These are phyloP conservation scores for Raffaelea ambrosiae DNA, from an alignment of 2,329 filamentous ascomycete genomes.

Conservation along the genomic window DNA sequence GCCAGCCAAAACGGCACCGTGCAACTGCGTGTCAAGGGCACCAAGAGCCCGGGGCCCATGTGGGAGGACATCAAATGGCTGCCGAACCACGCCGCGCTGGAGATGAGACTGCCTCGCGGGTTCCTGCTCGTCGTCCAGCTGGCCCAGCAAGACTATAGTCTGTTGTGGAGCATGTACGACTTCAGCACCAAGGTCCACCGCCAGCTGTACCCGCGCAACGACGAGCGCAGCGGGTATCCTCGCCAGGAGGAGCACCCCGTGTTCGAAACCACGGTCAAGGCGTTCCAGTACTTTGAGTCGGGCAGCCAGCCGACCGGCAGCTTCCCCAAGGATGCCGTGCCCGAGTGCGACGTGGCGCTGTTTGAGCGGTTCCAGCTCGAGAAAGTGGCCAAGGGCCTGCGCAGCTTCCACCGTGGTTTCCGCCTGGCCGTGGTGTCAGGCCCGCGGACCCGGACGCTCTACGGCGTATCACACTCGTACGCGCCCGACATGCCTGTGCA, in stretches of 20 bases:
- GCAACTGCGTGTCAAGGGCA: slow-evolving; percentile 63
- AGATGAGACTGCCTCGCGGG: slow-evolving; percentile 64
- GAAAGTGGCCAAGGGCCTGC: slow-evolving; percentile 62
- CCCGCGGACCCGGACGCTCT: slow-evolving; percentile 67
- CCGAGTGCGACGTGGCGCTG: slow-evolving; percentile 62
- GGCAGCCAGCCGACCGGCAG: slow-evolving; percentile 52
- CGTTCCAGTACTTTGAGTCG: slow-evolving; percentile 75
- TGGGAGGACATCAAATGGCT: slow-evolving; percentile 84
- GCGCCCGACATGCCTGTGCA: slow-evolving; percentile 59
- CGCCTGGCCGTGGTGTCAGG: slow-evolving; percentile 71
- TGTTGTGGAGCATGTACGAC: slow-evolving; percentile 75
- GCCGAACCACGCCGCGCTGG: slow-evolving; percentile 55
- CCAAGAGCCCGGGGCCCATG: slow-evolving; percentile 57
- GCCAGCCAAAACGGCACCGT: slow-evolving; percentile 73
- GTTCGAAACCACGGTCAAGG: slow-evolving; percentile 60
- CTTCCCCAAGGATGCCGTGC: slow-evolving; percentile 68
- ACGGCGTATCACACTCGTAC: slow-evolving; percentile 64
- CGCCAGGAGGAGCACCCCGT: slow-evolving; percentile 64
- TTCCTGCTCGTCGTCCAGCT: slow-evolving; percentile 66
- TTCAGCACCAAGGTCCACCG: slow-evolving; percentile 70
- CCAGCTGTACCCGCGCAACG: slow-evolving; percentile 57
- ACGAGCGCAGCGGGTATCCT: no score
- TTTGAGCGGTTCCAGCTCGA: slow-evolving; percentile 65
- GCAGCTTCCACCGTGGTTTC: slow-evolving; percentile 70
- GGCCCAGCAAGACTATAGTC: slow-evolving; percentile 67